phyloP scores from a whole-genome alignment of 345 rosid species.

The Eucalyptus melliodora region DNA sequence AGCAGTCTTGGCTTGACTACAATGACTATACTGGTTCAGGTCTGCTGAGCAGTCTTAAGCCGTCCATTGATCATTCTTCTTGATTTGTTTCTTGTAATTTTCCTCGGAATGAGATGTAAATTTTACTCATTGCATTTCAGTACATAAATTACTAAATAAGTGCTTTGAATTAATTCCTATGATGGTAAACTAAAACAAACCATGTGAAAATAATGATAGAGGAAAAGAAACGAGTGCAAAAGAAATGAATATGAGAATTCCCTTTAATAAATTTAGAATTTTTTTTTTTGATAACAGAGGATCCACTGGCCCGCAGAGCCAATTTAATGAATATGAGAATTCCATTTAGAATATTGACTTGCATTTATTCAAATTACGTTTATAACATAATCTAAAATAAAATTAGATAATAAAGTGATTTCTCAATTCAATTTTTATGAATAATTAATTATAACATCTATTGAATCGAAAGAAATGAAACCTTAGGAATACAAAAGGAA shows the following conservation, averaged over 20 bases:
- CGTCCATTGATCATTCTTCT: not conserved
- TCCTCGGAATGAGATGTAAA: not conserved
- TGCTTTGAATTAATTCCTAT: not conserved
- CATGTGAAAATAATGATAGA: not conserved
- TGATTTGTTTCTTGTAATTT: not conserved
- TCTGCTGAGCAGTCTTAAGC: not conserved
- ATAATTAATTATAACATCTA: not conserved
- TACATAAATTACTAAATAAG: not conserved
- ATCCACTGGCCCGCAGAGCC: too few species aligned
- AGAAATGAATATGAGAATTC: not conserved
- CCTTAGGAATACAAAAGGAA: not conserved
- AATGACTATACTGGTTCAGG: not conserved
- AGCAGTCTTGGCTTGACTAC: not conserved
- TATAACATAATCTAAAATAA: not conserved
- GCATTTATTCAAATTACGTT: not conserved
- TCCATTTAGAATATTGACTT: not conserved
- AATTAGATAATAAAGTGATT: not conserved
- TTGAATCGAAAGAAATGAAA: not conserved
- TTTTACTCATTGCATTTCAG: not conserved
- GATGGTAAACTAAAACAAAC: not conserved
- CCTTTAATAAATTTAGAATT: not conserved
- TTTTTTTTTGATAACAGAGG: too few species aligned
- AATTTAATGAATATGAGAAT: not conserved
- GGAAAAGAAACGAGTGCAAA: not conserved
- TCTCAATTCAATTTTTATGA: not conserved